Evolutionary conservation across 192 early-diverging fungal genomes (phyloP).

Genomic region (Dimargaris cristalligena): DNA sequence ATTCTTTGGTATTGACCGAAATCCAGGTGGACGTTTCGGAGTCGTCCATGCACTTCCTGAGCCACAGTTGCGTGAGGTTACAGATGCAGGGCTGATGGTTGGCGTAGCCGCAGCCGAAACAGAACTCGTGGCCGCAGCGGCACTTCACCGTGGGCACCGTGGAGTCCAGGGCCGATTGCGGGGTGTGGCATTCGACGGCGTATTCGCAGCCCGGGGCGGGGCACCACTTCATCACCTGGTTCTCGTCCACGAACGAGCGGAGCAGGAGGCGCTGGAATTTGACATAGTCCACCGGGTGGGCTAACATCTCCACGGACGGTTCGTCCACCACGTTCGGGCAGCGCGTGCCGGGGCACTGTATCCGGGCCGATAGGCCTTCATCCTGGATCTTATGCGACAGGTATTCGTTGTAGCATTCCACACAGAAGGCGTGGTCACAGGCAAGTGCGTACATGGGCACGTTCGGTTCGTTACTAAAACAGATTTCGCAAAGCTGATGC

Average conservation of each 20-base stretch:
- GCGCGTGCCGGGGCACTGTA: constrained; percentile 59
- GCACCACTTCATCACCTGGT: constrained; percentile 72
- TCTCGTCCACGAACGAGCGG: constrained; percentile 86
- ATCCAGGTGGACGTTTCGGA: constrained; percentile 98
- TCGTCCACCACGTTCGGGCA: constrained; percentile 77
- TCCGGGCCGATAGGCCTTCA: constrained; percentile 77
- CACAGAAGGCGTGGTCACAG: constrained; percentile 83
- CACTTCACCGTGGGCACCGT: constrained; percentile 83
- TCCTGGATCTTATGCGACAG: constrained; percentile 66
- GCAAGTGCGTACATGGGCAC: constrained; percentile 32
- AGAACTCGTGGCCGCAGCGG: constrained; percentile 61
- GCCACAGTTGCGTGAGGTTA: constrained; percentile 62
- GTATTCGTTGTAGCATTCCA: constrained; percentile 72
- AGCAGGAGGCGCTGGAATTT: constrained; percentile 52
- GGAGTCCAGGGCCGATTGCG: constrained; percentile 38
- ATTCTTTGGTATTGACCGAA: constrained; percentile 86
- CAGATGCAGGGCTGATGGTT: constrained; percentile 84
- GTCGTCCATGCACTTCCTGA: constrained; percentile 94
- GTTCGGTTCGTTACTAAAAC: constrained; percentile 40
- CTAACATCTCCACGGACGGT: constrained; percentile 52
- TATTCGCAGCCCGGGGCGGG: constrained; percentile 91
- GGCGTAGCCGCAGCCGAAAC: constrained; percentile 77
- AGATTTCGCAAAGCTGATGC: constrained; percentile 76
- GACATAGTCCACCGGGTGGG: constrained; percentile 23
- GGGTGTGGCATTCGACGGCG: constrained; percentile 78